phyloP scores from a whole-genome alignment of 2,329 filamentous ascomycete species.

The Epichloe baconii region DNA sequence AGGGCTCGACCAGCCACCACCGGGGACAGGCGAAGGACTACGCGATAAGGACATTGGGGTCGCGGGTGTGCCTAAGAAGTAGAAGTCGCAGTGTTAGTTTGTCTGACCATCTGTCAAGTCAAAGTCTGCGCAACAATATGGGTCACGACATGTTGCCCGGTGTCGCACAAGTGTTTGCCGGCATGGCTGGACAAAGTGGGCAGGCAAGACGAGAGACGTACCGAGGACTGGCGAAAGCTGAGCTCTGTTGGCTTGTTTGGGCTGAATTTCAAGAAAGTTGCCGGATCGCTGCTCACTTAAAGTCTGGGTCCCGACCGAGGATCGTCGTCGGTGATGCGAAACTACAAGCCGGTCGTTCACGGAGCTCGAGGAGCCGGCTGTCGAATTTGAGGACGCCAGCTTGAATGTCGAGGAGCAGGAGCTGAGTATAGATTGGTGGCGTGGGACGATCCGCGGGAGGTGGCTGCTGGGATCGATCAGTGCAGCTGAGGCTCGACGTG shows the following conservation, averaged over 20 bases:
- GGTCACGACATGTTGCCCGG: constrained; percentile 1
- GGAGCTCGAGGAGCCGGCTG: constrained; percentile 41
- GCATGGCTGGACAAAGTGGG: neutral
- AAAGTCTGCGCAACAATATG: constrained; percentile 8
- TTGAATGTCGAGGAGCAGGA: constrained; percentile 18
- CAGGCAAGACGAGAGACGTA: constrained; percentile 23
- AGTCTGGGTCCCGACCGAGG: constrained; percentile 25
- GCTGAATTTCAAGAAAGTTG: constrained; percentile 19
- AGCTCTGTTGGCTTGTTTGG: constrained; percentile 16
- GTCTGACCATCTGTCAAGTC: constrained; percentile 12
- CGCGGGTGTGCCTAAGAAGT: constrained; percentile 37
- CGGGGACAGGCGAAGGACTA: constrained; percentile 72
- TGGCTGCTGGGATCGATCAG: constrained; percentile 1
- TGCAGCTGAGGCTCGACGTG: neutral
- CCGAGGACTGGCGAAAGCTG: constrained; percentile 42
- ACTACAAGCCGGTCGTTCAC: constrained; percentile 34
- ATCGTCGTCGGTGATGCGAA: constrained; percentile 37
- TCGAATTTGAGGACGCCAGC: constrained; percentile 37
- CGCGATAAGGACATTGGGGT: constrained; percentile 69
- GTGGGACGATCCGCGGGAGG: neutral
- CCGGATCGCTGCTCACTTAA: constrained; percentile 19
- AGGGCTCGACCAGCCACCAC: constrained; percentile 81
- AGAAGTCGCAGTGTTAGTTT: constrained; percentile 1
- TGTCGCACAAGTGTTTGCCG: neutral
- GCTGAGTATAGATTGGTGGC: neutral